Base-by-base conservation (phyloP, 495 filamentous ascomycete genomes). In the Penicillium odoratum region DNA sequence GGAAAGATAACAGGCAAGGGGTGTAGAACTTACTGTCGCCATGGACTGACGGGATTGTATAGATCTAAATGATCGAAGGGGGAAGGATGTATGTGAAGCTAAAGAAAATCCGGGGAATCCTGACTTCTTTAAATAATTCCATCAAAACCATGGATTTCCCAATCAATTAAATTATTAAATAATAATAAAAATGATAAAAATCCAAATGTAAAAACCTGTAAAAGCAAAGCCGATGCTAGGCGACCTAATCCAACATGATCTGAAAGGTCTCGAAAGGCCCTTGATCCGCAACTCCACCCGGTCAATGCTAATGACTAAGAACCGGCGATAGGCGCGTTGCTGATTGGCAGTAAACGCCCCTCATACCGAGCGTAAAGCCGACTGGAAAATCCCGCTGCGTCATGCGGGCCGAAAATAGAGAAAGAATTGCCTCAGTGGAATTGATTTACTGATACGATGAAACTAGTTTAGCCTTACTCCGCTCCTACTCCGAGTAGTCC, bases 351-450 rank as follows among this genome's bases (percentile, higher is more conserved):
- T 21, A 26, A 60, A 30, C 55, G 59, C 61, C 64, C 60, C 64
- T 60, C 64, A 56, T 57, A 57, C 60, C 66, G 60, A 66, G 48
- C 55, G 56, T 43, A 53, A 62, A 61, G 61, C 61, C 61, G 61
- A 65, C 36, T 36, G 26, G 48, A 67, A 68, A 68, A 69, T 65
- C 59, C 64, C 64, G 64, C 61, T 67, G 65, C 67, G 67, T 69
- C 67, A 69, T 69, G 65, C 64, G 67, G 67, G 64, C 67, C 64
- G 67, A 65, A 58, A 58, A 63, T 59, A 63, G 50, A 51, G 46
- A 25, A 25, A 26, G 10, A 55, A 69, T 69, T 69, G 60, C 66
- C 66, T 69, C 66, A 64, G 33, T 11, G 33, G 9, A 36, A 11
- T 36, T 8, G 1, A 11, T 8, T 8, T 33, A 33, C 8, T 36